Evolutionary conservation across 768 basidiomycete genomes (phyloP).

Genomic region (Rhizopogon sp.): DNA sequence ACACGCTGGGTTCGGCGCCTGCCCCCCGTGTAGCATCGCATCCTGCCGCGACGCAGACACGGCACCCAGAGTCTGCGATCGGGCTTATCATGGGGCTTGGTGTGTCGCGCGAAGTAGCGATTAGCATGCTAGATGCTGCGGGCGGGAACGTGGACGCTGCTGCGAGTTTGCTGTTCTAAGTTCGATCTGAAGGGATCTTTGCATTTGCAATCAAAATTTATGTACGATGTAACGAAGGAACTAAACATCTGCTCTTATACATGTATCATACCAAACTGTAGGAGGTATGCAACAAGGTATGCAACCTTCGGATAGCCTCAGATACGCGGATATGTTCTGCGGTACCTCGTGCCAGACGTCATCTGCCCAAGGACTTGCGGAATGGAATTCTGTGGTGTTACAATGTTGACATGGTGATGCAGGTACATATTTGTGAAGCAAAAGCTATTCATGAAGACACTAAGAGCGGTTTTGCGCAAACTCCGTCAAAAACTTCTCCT

Average conservation of each 20-base stretch:
- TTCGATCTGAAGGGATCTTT: neutral
- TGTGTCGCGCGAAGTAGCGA: conserved; percentile 69
- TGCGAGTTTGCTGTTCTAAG: conserved; percentile 77
- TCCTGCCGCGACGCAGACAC: conserved; percentile 9
- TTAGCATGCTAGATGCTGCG: conserved; percentile 69
- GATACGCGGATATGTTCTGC: too few relatives aligned
- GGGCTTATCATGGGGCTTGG: conserved; percentile 72
- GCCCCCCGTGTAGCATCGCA: conserved; percentile 19
- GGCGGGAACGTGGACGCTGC: conserved; percentile 87
- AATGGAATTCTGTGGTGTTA: neutral
- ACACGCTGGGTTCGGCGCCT: conserved; percentile 50
- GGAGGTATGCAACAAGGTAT: too few relatives aligned
- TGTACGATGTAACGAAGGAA: neutral
- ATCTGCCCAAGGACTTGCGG: neutral
- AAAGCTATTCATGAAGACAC: neutral
- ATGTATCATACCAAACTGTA: too few relatives aligned
- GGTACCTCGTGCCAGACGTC: too few relatives aligned
- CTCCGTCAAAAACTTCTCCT: conserved; percentile 15
- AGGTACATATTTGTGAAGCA: neutral
- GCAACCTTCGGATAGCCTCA: too few relatives aligned
- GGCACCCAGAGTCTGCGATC: conserved; percentile 59
- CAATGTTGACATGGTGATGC: neutral
- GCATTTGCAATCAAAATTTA: neutral
- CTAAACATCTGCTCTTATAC: too few relatives aligned
- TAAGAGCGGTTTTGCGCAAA: conserved; percentile 3